Percentiles rank a stretch among this genome's conserved stretches.
phyloP scores from a whole-genome alignment of 257 asterid species.

The Jasminum sambac region DNA sequence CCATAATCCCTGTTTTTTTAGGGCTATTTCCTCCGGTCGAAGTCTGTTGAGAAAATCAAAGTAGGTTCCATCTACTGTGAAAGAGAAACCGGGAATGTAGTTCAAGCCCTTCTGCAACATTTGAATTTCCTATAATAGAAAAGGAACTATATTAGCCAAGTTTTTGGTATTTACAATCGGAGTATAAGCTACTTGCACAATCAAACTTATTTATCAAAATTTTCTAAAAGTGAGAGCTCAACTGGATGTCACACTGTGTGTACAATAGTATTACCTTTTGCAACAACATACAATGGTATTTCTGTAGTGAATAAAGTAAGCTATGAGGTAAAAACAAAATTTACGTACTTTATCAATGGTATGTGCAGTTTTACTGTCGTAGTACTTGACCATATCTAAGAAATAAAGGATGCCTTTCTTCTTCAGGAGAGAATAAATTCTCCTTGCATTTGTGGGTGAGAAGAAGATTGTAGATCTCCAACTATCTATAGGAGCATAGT shows the following conservation, averaged over 20 bases:
- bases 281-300: too few species aligned
- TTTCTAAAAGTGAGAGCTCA: too few species aligned
- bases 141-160: too few species aligned
- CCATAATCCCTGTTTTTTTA: slow-evolving; percentile 7
- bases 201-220: too few species aligned
- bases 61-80: background rate
- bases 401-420: slow-evolving; percentile 32
- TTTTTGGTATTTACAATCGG: too few species aligned
- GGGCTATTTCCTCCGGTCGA: background rate
- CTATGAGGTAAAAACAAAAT: slow-evolving; percentile 25
- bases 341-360: slow-evolving; percentile 30
- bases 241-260: too few species aligned
- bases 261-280: too few species aligned
- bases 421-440: slow-evolving; percentile 27
- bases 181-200: too few species aligned
- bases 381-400: slow-evolving; percentile 42
- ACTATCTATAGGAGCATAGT: slow-evolving; percentile 36
- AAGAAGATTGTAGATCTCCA: slow-evolving; percentile 48
- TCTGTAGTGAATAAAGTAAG: too few species aligned
- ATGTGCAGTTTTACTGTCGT: slow-evolving; percentile 19
- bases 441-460: slow-evolving; percentile 28
- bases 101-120: background rate
- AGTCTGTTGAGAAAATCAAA: background rate
- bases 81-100: background rate
- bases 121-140: background rate